Conservation (phyloP, 2,329 filamentous ascomycete species). For the Cladorrhinum sp. region DNA sequence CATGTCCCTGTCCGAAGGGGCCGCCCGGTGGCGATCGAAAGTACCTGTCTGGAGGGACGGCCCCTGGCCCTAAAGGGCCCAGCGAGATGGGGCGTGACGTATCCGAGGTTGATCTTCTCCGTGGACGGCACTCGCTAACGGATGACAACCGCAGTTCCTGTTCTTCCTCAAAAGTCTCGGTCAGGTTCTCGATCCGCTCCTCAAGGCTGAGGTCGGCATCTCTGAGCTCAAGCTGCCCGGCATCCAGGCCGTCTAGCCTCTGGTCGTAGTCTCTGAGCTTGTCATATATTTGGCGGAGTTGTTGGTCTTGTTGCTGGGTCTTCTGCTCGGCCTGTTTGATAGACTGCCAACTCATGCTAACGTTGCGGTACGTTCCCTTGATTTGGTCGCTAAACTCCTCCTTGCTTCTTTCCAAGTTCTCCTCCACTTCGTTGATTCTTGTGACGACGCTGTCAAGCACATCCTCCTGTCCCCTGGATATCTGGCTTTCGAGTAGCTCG, state of each 20-base stretch:
- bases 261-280: constrained; percentile 41
- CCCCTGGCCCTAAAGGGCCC: constrained; percentile 28
- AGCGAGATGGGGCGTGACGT: constrained; percentile 26
- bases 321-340: constrained; percentile 44
- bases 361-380: constrained; percentile 53
- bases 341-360: constrained; percentile 53
- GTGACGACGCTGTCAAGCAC: constrained; percentile 40
- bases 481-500: constrained; percentile 43
- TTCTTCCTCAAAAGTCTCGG: constrained; percentile 31
- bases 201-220: constrained; percentile 52
- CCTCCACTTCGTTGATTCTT: constrained; percentile 52
- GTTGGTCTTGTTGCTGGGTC: constrained; percentile 38
- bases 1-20: constrained; percentile 19
- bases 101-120: constrained; percentile 29
- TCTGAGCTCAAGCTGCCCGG: constrained; percentile 46
- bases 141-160: constrained; percentile 24
- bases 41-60: constrained; percentile 16
- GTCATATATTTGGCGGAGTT: constrained; percentile 39
- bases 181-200: constrained; percentile 49
- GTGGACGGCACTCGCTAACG: constrained; percentile 13
- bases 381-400: constrained; percentile 52
- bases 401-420: constrained; percentile 50
- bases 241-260: constrained; percentile 44
- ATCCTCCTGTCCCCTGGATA: constrained; percentile 37
- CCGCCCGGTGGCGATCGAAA: constrained; percentile 23